These are phyloP conservation scores for Silene coronaria DNA, from an alignment of 179 eudicot genomes.

Conservation along the genomic window DNA sequence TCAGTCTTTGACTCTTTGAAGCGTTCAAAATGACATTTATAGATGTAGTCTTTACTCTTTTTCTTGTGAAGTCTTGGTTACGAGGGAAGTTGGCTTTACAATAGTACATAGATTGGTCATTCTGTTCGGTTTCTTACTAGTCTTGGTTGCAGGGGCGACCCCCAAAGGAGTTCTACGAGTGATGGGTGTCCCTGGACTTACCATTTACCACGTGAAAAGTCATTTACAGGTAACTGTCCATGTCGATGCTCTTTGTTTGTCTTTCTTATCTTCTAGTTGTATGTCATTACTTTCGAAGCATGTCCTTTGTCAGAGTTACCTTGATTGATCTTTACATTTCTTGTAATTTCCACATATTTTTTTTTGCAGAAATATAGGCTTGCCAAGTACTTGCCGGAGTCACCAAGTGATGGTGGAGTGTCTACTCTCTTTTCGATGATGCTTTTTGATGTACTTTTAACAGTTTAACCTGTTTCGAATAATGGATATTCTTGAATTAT, in stretches of 20 bases:
- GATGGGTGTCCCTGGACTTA: slow-evolving; percentile 74
- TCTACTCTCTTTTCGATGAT: slow-evolving; percentile 10
- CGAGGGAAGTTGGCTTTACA: too few species aligned
- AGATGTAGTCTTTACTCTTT: background rate
- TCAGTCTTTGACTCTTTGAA: background rate
- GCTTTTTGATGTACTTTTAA: background rate
- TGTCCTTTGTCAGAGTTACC: background rate
- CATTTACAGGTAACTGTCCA: slow-evolving; percentile 71
- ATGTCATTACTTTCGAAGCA: background rate
- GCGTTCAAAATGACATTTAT: background rate
- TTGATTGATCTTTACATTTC: background rate
- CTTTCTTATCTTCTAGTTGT: background rate
- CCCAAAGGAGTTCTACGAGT: slow-evolving; percentile 81
- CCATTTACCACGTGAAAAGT: slow-evolving; percentile 88
- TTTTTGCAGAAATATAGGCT: slow-evolving; percentile 50
- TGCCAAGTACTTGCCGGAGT: slow-evolving; percentile 60
- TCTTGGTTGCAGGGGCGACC: slow-evolving; percentile 61
- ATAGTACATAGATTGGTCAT: background rate
- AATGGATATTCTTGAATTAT: slow-evolving; percentile 8
- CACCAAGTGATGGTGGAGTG: slow-evolving; percentile 52
- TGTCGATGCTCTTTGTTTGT: background rate
- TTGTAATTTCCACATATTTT: background rate
- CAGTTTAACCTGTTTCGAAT: slow-evolving; percentile 6
- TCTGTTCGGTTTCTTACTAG: background rate
- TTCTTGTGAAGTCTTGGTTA: background rate